Evolutionary conservation across 176 grass and related monocot species (phyloP).

Genomic region (Hordeum marinum): DNA sequence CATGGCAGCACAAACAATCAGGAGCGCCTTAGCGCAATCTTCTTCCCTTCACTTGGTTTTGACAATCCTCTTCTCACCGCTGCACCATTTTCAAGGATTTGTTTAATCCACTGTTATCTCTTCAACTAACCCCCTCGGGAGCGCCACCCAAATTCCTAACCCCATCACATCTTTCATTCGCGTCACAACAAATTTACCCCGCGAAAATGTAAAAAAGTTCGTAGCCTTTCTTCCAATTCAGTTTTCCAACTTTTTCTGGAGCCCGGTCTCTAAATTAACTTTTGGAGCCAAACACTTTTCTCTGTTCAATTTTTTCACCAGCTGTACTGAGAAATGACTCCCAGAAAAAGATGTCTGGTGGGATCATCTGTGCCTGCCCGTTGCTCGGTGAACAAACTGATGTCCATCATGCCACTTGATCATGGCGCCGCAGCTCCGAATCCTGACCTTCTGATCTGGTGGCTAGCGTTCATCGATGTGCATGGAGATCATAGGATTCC

Average conservation of each 20-base stretch:
- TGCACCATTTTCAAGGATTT: slow-evolving; percentile 33
- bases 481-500: not conserved
- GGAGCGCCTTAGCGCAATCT: slow-evolving; percentile 12
- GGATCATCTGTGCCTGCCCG: not conserved
- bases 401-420: not conserved
- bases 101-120: slow-evolving; percentile 38
- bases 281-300: not conserved
- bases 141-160: not conserved
- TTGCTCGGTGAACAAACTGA: not conserved
- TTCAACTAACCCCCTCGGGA: slow-evolving; percentile 37
- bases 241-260: not conserved
- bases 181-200: not conserved
- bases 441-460: not conserved
- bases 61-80: slow-evolving; percentile 15
- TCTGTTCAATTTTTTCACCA: not conserved
- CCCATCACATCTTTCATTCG: slow-evolving; percentile 10
- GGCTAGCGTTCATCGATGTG: not conserved
- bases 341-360: not conserved
- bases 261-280: not conserved
- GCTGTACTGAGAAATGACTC: not conserved
- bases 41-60: not conserved
- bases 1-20: too few relatives aligned
- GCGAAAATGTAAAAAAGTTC: not conserved
- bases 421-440: not conserved
- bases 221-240: not conserved